Evolutionary conservation across 306 rosid species (phyloP), one percentile per base, ranked within the genome.

Genomic region (Bauhinia variegata): DNA sequence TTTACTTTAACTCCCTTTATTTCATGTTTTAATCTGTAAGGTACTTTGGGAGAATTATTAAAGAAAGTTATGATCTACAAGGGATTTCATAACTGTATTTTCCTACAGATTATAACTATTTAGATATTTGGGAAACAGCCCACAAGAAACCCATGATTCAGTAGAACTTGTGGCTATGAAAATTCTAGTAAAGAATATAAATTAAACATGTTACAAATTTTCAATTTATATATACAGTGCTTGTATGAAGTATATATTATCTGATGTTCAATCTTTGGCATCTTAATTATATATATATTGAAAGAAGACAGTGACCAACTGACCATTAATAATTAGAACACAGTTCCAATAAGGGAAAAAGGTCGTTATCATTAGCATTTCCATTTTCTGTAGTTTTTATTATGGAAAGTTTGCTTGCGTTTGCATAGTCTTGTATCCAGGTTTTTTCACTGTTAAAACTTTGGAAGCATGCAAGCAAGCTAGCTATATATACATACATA

Each of bases 1-100:
- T 68, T 63, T 73, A 43, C 68, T 77, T 58, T 77, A 46, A 55
- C 46, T 19, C 2, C 13, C n/a, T 11, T 54, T 53, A 60, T 9
- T 4, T 10, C 38, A 54, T 60, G 67, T 72, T 67, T 67, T 48
- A 1, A 15, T 38, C 54, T 17, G 7, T 46, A 47, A 57, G 30
- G 59, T 46, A 31, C 34, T 56, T 33, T 17, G 44, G 56, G 53
- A 37, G 17, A 51, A 58, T n/a, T n/a, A n/a, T n/a, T n/a, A 70
- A 13, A 41, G 10, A 58, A 36, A 48, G 61, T 23, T 65, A 31
- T 65, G 48, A 33, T 13, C 28, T 14, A 28, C 38, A 54, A 61
- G 11, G 46, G 70, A 11, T 56, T 2, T 61, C 62, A 31, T 56
- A 57, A 31, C 32, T 8, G 54, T 48, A 10, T 65, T 51, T 37